Evolutionary conservation across 495 filamentous ascomycete species (phyloP), one percentile per base, ranked within the genome.

Genomic region (Penicillium malachiteum): DNA sequence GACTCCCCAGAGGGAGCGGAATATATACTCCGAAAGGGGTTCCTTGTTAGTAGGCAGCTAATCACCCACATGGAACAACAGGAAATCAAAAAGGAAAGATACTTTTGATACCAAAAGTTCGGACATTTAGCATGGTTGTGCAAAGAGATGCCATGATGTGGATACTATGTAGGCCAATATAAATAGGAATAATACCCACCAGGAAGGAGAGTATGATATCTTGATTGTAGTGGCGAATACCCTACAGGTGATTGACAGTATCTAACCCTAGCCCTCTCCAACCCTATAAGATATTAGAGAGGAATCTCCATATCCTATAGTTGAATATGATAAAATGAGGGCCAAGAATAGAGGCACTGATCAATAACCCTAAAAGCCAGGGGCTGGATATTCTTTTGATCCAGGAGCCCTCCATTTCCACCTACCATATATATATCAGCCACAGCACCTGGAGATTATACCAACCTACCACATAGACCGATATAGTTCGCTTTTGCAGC

Each of bases 111-210:
- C 52, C 45, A 71, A 53, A 30, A 45, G 14, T 69, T 73, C 26
- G 58, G 68, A 7, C 60, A 73, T 39, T 42, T 69, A n/a, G 64
- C 58, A 8, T 71, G 63, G 66, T 57, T 58, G 42, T 72, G 64
- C 47, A 67, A 68, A 42, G 65, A 72, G 55, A 54, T 54, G 11
- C 50, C 56, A 7, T 51, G 58, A 48, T 71, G 55, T 34, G 59
- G 70, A 17, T 56, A 73, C 40, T 73, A 52, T 31, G 54, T 38
- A 0, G 59, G 66, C 3, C 46, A 58, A 38, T 57, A 73, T 38
- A 47, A 67, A 1, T 52, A 57, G 7, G 12, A 55, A 18, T 33
- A 57, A 9, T 72, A 53, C 47, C 53, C 48, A 17, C 64, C 56
- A 0, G 66, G 64, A 0, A 43, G 67, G 0, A 60, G 62, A 44